Evolutionary conservation across 352 stramenopile species (phyloP).

Genomic region (Paralagenidium karlingii): DNA sequence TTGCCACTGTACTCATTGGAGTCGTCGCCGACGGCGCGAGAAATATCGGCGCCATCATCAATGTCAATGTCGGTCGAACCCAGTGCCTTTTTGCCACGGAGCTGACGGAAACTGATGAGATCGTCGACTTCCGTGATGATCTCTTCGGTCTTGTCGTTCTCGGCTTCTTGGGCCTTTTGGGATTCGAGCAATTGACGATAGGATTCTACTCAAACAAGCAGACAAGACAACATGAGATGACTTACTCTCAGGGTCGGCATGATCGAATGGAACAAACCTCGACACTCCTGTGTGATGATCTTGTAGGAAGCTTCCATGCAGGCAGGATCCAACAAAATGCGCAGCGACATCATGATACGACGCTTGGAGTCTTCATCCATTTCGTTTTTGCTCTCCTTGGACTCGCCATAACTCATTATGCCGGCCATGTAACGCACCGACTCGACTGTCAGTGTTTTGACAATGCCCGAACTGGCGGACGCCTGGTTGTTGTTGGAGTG

Average conservation of each 20-base stretch:
- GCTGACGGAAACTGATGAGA: conserved; percentile 96
- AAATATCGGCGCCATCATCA: conserved; percentile 96
- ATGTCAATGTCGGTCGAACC: conserved; percentile 95
- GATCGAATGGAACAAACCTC: too few relatives aligned
- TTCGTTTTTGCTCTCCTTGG: conserved; percentile 65
- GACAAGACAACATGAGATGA: too few relatives aligned
- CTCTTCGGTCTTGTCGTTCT: conserved; percentile 41
- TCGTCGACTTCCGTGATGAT: conserved; percentile 84
- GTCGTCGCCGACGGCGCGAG: conserved; percentile 86
- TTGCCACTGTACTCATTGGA: conserved; percentile 83
- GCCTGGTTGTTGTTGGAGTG: conserved; percentile 32
- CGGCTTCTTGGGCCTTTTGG: conserved; percentile 52
- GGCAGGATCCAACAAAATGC: conserved; percentile 88
- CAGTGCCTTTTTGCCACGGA: conserved; percentile 87
- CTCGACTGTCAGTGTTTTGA: conserved; percentile 65
- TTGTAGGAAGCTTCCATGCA: conserved; percentile 42
- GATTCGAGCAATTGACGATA: conserved; percentile 66
- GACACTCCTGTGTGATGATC: conserved; percentile 78
- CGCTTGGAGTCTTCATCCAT: conserved; percentile 92
- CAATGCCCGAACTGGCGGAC: conserved; percentile 21
- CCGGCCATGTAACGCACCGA: conserved; percentile 62
- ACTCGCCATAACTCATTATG: conserved; percentile 58
- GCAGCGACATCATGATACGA: conserved; percentile 91
- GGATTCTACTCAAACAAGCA: too few relatives aligned
- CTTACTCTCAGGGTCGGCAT: too few relatives aligned